A percentile compares a stretch with the other conserved stretches of the same genome.
These are phyloP conservation scores for Avena insularis DNA, from an alignment of 176 grass and related monocot genomes.

Conservation along the genomic window DNA sequence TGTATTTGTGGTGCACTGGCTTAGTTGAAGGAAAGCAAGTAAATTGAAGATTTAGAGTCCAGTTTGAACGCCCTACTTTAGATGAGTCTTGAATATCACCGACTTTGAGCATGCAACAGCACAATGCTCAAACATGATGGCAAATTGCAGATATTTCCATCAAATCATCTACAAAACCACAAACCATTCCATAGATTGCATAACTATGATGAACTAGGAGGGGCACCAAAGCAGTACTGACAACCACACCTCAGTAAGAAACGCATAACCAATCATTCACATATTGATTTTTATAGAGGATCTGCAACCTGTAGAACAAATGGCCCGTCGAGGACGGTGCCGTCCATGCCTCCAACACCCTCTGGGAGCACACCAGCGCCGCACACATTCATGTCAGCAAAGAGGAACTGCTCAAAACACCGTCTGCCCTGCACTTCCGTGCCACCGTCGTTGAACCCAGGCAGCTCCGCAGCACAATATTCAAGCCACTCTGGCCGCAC, in stretches of 20 bases:
- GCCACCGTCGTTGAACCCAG: conserved; percentile 55
- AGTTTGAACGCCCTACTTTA: not conserved
- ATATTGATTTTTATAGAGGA: not conserved
- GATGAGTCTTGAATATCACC: not conserved
- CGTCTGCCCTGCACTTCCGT: conserved; percentile 52
- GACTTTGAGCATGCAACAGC: not conserved
- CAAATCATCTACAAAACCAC: not conserved
- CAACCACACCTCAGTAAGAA: not conserved
- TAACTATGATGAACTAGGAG: not conserved
- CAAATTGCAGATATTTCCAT: not conserved
- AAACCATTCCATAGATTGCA: not conserved
- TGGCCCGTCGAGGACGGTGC: conserved; percentile 68
- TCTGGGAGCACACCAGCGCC: conserved; percentile 70
- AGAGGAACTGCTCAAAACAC: conserved; percentile 85
- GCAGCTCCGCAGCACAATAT: conserved; percentile 52
- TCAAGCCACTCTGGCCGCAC: conserved; percentile 79
- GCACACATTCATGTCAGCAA: conserved; percentile 78
- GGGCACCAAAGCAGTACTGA: not conserved
- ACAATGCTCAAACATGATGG: conserved; percentile 14
- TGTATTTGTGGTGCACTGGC: not conserved
- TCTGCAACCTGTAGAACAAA: conserved; percentile 82
- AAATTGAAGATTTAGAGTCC: conserved; percentile 4
- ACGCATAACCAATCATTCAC: not conserved
- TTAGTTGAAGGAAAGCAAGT: conserved; percentile 16
- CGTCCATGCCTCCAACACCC: conserved; percentile 68